Conservation (phyloP, 768 basidiomycete species). For the Termitomyces sp. region DNA sequence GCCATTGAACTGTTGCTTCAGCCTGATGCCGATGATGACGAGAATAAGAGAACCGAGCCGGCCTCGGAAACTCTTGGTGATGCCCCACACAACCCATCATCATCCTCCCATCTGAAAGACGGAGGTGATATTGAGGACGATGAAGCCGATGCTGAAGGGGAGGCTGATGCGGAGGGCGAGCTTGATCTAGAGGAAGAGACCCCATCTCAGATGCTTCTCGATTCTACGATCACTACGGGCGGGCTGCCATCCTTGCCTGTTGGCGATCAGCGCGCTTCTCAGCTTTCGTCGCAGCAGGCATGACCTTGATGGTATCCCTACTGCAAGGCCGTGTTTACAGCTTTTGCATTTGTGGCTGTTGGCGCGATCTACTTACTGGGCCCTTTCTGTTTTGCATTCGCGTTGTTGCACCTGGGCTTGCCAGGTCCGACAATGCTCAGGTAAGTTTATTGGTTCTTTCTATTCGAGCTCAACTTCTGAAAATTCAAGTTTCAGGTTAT, state of each 20-base stretch:
- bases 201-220: slow-evolving; percentile 3
- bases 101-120: not conserved
- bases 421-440: not conserved
- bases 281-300: not conserved
- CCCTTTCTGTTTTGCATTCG: not conserved
- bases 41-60: not conserved
- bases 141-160: slow-evolving; percentile 31
- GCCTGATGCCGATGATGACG: not conserved
- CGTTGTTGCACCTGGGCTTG: not conserved
- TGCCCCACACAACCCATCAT: not conserved
- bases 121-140: slow-evolving; percentile 11
- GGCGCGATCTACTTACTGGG: not conserved
- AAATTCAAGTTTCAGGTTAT: not conserved
- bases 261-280: not conserved
- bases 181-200: slow-evolving; percentile 19
- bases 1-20: not conserved
- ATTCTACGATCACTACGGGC: not conserved
- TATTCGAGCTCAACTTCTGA: not conserved
- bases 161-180: slow-evolving; percentile 25
- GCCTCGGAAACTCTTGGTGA: not conserved
- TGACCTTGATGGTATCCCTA: not conserved
- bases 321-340: not conserved
- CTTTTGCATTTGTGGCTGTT: not conserved
- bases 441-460: not conserved
- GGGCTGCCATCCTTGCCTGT: not conserved